phyloP scores from a whole-genome alignment of 2,329 filamentous ascomycete genomes.

The Microdochium paspali region DNA sequence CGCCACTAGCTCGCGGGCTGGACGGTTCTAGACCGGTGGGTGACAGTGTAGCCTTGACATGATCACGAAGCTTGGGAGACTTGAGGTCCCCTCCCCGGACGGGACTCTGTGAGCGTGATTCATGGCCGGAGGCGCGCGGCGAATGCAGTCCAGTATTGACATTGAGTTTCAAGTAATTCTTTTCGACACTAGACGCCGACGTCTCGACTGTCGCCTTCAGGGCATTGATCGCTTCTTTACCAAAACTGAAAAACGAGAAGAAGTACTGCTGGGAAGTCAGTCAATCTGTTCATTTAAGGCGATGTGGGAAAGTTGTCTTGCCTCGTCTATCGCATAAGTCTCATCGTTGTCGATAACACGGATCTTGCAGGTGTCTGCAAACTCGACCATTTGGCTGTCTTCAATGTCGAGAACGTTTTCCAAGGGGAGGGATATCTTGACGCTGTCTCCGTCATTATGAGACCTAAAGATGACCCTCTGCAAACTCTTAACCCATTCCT shows the following conservation, averaged over 20 bases:
- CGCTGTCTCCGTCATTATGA: conserved; percentile 92
- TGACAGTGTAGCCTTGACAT: conserved; percentile 52
- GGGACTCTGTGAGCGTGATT: conserved; percentile 2
- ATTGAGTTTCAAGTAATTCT: conserved; percentile 8
- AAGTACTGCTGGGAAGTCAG: conserved; percentile 61
- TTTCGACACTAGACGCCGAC: neutral
- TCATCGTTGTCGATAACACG: conserved; percentile 89
- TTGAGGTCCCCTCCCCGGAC: conserved; percentile 13
- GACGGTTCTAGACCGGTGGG: conserved; percentile 34
- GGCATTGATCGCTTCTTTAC: conserved; percentile 72
- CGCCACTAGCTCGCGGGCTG: conserved; percentile 47
- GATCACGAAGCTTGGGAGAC: conserved; percentile 37
- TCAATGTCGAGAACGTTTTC: conserved; percentile 88
- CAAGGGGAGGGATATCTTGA: conserved; percentile 89
- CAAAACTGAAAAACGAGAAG: conserved; percentile 88
- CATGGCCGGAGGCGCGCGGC: neutral
- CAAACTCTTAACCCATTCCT: conserved; percentile 91
- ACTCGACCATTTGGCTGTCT: conserved; percentile 80
- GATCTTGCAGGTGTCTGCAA: conserved; percentile 89
- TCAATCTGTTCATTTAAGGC: conserved; percentile 1
- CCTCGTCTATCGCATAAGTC: conserved; percentile 91
- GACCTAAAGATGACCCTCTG: conserved; percentile 93
- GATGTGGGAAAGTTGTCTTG: conserved; percentile 24
- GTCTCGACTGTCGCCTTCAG: conserved; percentile 55
- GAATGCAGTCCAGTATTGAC: neutral